A percentile compares a stretch with the other conserved stretches of the same genome.
phyloP scores from a whole-genome alignment of 306 rosid species.

The Castanopsis chinensis region DNA sequence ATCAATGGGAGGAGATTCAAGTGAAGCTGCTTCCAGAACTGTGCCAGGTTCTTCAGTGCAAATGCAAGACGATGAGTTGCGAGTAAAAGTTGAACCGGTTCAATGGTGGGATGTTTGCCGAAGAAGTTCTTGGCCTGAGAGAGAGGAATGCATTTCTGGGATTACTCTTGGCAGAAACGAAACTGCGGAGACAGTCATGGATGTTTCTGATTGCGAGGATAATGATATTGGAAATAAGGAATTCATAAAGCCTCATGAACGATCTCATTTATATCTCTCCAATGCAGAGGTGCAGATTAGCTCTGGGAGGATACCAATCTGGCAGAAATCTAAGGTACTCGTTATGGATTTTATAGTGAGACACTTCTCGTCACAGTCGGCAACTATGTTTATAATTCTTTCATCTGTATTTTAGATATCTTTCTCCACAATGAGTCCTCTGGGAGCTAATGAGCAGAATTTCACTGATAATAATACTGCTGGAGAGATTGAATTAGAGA shows the following conservation, averaged over 20 bases:
- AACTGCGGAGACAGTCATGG: slow-evolving; percentile 40
- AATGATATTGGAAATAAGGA: slow-evolving; percentile 42
- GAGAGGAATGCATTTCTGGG: slow-evolving; percentile 59
- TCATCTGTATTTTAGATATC: slow-evolving; percentile 51
- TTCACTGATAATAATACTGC: slow-evolving; percentile 26
- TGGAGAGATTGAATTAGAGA: slow-evolving; percentile 90
- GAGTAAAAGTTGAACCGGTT: slow-evolving; percentile 87
- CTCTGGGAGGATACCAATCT: slow-evolving; percentile 83
- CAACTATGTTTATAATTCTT: slow-evolving; percentile 25
- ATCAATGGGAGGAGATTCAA: slow-evolving; percentile 60
- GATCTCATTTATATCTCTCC: slow-evolving; percentile 61
- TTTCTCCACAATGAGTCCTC: slow-evolving; percentile 55
- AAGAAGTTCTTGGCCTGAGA: slow-evolving; percentile 86
- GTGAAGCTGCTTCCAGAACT: slow-evolving; percentile 52
- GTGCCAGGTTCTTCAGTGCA: slow-evolving; percentile 56
- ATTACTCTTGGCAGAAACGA: slow-evolving; percentile 44
- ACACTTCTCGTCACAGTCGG: slow-evolving; percentile 15
- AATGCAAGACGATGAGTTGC: slow-evolving; percentile 76
- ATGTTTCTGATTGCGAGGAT: slow-evolving; percentile 52
- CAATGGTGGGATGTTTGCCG: slow-evolving; percentile 99
- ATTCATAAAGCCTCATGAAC: slow-evolving; percentile 38
- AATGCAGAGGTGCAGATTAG: slow-evolving; percentile 86
- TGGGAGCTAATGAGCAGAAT: slow-evolving; percentile 44
- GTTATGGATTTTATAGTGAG: slow-evolving; percentile 20
- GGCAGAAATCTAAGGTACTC: slow-evolving; percentile 84